Base-by-base conservation (phyloP, 192 early-diverging fungal species). In the Entomortierella parvispora region DNA sequence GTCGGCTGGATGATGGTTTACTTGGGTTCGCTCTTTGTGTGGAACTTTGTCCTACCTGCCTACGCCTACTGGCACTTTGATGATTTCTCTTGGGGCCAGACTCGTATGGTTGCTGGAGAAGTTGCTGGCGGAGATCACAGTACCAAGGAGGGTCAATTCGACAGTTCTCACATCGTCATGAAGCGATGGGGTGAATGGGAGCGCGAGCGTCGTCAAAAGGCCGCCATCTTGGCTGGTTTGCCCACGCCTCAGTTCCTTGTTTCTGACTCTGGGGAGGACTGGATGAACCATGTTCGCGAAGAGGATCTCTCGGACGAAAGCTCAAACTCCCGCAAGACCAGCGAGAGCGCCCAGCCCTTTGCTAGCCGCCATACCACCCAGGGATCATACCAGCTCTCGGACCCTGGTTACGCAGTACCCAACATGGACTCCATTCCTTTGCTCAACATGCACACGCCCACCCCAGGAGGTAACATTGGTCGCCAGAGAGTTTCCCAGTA, bases 1-100 rank as follows among this genome's bases (percentile, higher is more conserved):
- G 80, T 97, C 34, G 80, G 87, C 17, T 98, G 97, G 97, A 96
- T 98, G 93, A 56, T 94, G 47, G 79, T 97, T 11, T 94, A 91
- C 64, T 59, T 94, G 46, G 52, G 82, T 31, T 82, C 88, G 34
- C 68, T 92, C 55, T 90, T 90, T 4, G 71, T 94, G 2, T 93
- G 91, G 90, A 92, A 92, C 74, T 90, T 94, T 66, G 81, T 94
- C 10, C 80, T 94, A 34, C 92, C 92, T 0, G 79, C 69, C 0
- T 93, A 93, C 33, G 88, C 93, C 12, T 94, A 87, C 79, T 94
- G 93, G 93, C 89, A 93, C 65, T 93, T 94, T 80, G 93, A 94
- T 66, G 92, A 93, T 68, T 92, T 93, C 60, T 85, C 82, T 46
- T 92, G 90, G 89, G 90, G 89, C 47, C 83, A 85, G 50, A 90